These are phyloP conservation scores for Solanum chiquidenum DNA, from an alignment of 257 asterid genomes.

Conservation along the genomic window DNA sequence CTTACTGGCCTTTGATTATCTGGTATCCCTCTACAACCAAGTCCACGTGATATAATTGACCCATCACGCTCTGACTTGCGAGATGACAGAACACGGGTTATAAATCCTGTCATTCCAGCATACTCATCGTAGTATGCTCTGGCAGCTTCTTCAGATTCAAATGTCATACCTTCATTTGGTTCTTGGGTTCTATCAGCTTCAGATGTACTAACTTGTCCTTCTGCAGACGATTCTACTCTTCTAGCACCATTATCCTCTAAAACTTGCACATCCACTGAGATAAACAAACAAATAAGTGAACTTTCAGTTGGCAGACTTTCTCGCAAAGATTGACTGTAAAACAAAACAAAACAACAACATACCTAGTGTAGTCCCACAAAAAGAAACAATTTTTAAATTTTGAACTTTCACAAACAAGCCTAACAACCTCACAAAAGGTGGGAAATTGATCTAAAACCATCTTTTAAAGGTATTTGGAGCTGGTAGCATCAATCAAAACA, in stretches of 20 bases:
- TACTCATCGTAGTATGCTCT: constrained; percentile 49
- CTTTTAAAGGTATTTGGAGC: background rate
- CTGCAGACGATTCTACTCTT: constrained; percentile 26
- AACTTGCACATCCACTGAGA: constrained; percentile 38
- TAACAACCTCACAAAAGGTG: background rate
- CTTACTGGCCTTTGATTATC: constrained; percentile 26
- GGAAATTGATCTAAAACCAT: background rate
- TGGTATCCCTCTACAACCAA: constrained; percentile 53
- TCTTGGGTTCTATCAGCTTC: constrained; percentile 32
- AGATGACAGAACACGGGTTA: constrained; percentile 44
- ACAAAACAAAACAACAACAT: background rate
- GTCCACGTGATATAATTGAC: constrained; percentile 54
- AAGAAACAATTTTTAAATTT: background rate
- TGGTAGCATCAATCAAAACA: background rate
- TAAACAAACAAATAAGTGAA: background rate
- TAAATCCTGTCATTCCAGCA: constrained; percentile 46
- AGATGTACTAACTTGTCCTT: constrained; percentile 16
- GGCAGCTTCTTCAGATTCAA: constrained; percentile 61
- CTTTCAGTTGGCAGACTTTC: background rate
- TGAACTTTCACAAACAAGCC: background rate
- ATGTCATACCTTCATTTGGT: constrained; percentile 49
- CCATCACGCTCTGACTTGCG: constrained; percentile 73
- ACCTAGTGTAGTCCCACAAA: background rate
- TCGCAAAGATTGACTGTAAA: background rate
- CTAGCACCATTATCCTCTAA: constrained; percentile 22